Evolutionary conservation across 768 basidiomycete genomes (phyloP), one percentile per base, ranked within the genome.

Genomic region (Mycena haematopus): DNA sequence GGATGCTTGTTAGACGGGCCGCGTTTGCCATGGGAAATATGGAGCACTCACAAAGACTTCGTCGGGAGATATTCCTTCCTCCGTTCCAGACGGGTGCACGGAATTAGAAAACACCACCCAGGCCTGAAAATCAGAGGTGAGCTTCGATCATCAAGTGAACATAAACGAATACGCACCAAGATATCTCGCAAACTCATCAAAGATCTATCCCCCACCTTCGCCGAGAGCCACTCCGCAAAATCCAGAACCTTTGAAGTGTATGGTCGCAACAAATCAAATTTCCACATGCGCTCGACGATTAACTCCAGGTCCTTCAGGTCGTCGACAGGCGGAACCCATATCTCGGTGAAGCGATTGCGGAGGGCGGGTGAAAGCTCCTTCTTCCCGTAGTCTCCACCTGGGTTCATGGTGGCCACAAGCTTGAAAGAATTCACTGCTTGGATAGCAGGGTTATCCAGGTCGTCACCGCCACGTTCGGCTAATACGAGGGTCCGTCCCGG

Each of bases 371-470:
- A 99, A 2, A 99, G 79, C 72, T 99, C 97, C 73, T 99, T 99
- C 81, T 99, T 99, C 24, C 97, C 97, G 69, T 96, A 99, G 71
- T 99, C 97, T 15, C 97, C 97, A 21, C 97, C 97, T 0, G 97
- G 97, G 73, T 99, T 99, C 97, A 99, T 99, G 3, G 97, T 99
- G 2, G 97, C 95, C 0, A 98, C 80, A 38, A 99, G 86, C 72
- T 95, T 90, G 82, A 99, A 99, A 1, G 76, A 77, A 4, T 82
- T 77, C 8, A 78, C 72, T 9, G 95, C 96, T 21, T 76, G 78
- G 44, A 99, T 79, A 8, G 82, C 80, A 31, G 89, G 85, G 65
- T 89, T 81, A 33, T 88, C 88, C 13, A 85, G 78, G 62, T 89
- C 85, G 45, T 83, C 84, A 13, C 93, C 94, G 1, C 95, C 95